Evolutionary conservation across 140 eudicot genomes (phyloP), one percentile per base, ranked within the genome.

Genomic region (Ambrosia hybrid): DNA sequence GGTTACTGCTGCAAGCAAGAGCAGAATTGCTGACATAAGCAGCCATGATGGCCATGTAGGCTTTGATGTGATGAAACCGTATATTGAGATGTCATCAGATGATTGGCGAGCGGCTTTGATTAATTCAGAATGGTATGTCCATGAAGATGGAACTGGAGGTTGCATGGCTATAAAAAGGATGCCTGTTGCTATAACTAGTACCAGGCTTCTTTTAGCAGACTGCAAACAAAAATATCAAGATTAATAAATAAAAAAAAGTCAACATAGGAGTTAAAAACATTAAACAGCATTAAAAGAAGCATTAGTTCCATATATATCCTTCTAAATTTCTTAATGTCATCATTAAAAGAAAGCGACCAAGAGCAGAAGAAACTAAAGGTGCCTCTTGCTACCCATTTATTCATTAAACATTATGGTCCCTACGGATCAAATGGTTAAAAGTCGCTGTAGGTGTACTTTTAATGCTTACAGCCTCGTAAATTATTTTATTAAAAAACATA

Each of bases 21-120:
- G 96, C 30, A 93, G 87, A 55, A 86, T 84, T 26, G 97, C 83
- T 65, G 82, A 76, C 70, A 93, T 85, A 49, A 93, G 99, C 58
- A 93, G 79, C 99, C 99, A 93, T 56, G 99, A 88, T 33, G 99
- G 99, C 99, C 99, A 93, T 45, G 97, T 90, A 15, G 97, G 96
- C 74, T 87, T 93, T 13, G 91, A 57, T 56, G 97, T 89, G 76
- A 88, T 84, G 76, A 90, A 93, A 52, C 99, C 99, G 36, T 93
- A 93, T 30, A 93, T 93, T 46, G 97, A 84, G 71, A 93, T 84
- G 80, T 93, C 99, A 78, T 93, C 99, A 0, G 96, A 81, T 48
- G 99, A 85, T 67, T 84, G 89, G 26, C 85, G 91, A 65, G 97
- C 97, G 37, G 91, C 86, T 84, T 80, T 90, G 61, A 93, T 87